Base-by-base conservation (phyloP, 768 basidiomycete genomes). In the Pisolithus orientalis region DNA sequence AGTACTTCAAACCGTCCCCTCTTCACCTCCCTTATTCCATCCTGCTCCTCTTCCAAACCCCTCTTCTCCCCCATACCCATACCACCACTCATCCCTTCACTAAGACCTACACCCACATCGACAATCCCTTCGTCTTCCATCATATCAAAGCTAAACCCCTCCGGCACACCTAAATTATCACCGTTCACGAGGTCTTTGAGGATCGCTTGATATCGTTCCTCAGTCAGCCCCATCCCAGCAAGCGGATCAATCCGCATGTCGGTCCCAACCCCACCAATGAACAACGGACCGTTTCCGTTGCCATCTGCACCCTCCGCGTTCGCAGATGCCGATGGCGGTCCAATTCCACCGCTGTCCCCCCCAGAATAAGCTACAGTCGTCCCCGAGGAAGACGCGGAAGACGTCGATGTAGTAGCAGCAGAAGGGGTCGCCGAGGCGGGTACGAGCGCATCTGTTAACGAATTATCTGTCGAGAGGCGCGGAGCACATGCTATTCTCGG, bases 131-230 rank as follows among this genome's bases (percentile, higher is more conserved):
- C 34, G 32, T 25, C 31, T 17, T 51, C 50, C 24, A 31, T 56
- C 49, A 40, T 49, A 47, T 57, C 63, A n/a, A 61, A 64, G 3
- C 49, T 39, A 21, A 65, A 60, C 1, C 55, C 67, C 37, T 66
- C 66, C 4, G 64, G 10, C 16, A 68, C 60, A 21, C 74, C 72
- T 24, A 85, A 76, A 4, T 75, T 74, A 57, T 87, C 87, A 29
- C 79, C 82, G 61, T 70, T 78, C 40, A 89, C 80, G 53, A 93
- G 75, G 50, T 80, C 84, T 65, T 84, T 82, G 57, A 94, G 66
- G 52, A 94, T 89, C 55, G 80, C 65, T 50, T 79, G 79, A 70
- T 94, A 96, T 67, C 93, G 89, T 63, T 94, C 90, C 60, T 94
- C 91, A 14, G 85, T 81, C 50, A 94, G 78, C 11, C 92, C 93